Base-by-base conservation (phyloP, 768 basidiomycete genomes). In the Russula griseocarnosa region DNA sequence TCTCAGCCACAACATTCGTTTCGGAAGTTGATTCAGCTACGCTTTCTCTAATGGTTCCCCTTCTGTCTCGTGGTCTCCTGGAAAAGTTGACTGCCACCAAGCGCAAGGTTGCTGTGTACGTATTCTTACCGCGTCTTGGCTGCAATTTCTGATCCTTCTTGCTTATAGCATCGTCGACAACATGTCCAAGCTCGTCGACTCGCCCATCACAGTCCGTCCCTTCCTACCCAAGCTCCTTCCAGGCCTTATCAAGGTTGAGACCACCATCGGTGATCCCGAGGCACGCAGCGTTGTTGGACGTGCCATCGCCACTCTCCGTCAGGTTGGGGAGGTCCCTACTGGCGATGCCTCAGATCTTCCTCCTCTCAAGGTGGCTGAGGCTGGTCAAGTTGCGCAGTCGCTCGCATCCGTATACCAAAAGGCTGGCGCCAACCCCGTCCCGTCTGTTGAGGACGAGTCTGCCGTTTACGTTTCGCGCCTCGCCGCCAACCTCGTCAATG, bases 1-100 rank as follows among this genome's bases (percentile, higher is more conserved):
- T 97, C 78, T 94, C 95, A 77, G 86, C 95, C 63, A 98, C 95
- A 78, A 98, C 95, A 77, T 98, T 97, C 87, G 95, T 98, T 92
- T 92, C 95, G 58, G 95, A 98, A 83, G 95, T 98, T 78, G 95
- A 97, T 72, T 94, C 94, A 55, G 84, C 94, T 61, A 97, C 95
- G 69, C 88, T 98, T 69, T 97, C 95, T 71, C 86, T 98, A 70
- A 97, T 98, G 93, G 95, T 95, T 65, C 95, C 95, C 73, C 87
- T 98, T 22, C 81, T 98, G 60, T 84, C 92, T 65, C 92, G 95
- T 82, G 95, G 95, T 85, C 82, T 96, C 68, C 83, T 77, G 67
- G 95, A 98, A 83, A 96, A 96, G 80, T 83, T 94, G 66, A 97
- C 95, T 57, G 87, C 95, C 67, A 96, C 87, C 69, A 97, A 97